Percentiles rank a stretch among this genome's conserved stretches.
These are phyloP conservation scores for Paramecium octaurelia DNA, from an alignment of 73 alveolate genomes.

Conservation along the genomic window DNA sequence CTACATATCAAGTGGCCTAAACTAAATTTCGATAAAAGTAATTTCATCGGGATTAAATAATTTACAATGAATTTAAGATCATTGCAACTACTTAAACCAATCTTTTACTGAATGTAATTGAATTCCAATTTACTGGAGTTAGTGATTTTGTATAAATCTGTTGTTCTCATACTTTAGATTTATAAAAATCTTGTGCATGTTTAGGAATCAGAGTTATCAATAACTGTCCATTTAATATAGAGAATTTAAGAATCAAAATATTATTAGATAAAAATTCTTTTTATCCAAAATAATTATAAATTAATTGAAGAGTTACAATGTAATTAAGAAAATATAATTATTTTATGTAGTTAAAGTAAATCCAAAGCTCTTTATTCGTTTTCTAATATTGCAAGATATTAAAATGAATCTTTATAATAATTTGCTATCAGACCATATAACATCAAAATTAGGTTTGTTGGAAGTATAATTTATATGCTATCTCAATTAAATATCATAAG, in stretches of 20 bases:
- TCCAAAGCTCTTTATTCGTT: constrained; percentile 19
- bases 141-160: neutral
- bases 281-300: neutral
- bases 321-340: neutral
- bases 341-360: constrained; percentile 25
- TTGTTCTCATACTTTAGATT: constrained; percentile 3
- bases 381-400: neutral
- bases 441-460: neutral
- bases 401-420: neutral
- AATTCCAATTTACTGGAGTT: neutral
- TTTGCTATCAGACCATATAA: constrained; percentile 18
- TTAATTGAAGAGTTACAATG: constrained; percentile 31
- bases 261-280: constrained; percentile 39
- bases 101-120: neutral
- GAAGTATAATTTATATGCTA: neutral
- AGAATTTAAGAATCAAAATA: constrained; percentile 36
- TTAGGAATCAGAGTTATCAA: neutral
- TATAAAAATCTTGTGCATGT: neutral
- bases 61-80: neutral
- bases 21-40: neutral
- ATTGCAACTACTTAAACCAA: neutral
- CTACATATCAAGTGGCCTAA: neutral
- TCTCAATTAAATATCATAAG: neutral
- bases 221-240: constrained; percentile 3
- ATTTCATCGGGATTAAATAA: neutral